Base-by-base conservation (phyloP, 441 rosid species). In the Eruca vesicaria region DNA sequence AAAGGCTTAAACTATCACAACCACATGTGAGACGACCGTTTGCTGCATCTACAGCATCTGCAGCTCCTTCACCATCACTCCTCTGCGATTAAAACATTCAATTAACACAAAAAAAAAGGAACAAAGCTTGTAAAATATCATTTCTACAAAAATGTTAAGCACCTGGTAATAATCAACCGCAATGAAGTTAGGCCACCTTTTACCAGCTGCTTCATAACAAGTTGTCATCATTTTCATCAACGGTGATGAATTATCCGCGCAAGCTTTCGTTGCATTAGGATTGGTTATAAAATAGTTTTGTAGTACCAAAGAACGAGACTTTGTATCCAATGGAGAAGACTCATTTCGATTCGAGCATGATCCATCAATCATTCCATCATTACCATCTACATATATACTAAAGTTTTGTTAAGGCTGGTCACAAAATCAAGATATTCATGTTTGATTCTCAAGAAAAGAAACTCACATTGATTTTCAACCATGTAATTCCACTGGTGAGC, bases 161-260 rank as follows among this genome's bases (percentile, higher is more conserved):
- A 96, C 99, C 98, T 88, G 86, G 80, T 96, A 96, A 78, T 79
- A 91, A 72, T 90, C 99, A 19, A 96, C 97, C 0, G 99, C 88
- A 2, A 93, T 93, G 92, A 93, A 96, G 87, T 96, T 96, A 43
- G 98, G 98, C 99, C 99, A 96, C 43, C 99, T 82, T 67, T 89
- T 80, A 12, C 94, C 90, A 32, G 94, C 84, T 56, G 91, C 97
- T 78, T 82, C 81, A 7, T 83, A 81, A 75, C 99, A 96, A 59
- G 95, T 83, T 38, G 69, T 86, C 78, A 84, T 83, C 94, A 90
- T 90, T 67, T 73, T 82, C 11, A 78, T 75, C 81, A 95, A 77
- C 0, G 94, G 87, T 76, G 88, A 85, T 12, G 99, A 96, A 76
- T 96, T 96, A 74, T 93, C 97, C 32, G 75, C 7, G 58, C 99